Percentiles rank a stretch among this genome's conserved stretches.
phyloP scores from a whole-genome alignment of 805 yeast genomes.

The Maudiozyma turicensis region DNA sequence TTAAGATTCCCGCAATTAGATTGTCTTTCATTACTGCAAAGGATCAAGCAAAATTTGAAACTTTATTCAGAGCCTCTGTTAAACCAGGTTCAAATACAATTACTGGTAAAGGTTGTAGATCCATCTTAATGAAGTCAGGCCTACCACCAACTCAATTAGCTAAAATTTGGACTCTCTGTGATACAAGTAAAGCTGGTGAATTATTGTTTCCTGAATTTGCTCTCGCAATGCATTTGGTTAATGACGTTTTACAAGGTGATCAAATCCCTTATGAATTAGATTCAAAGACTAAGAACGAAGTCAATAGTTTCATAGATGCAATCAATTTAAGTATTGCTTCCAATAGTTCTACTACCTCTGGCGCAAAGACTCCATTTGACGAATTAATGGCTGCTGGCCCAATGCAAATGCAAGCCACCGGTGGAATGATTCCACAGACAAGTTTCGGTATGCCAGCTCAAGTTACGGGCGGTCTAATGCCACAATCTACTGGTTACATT shows the following conservation, averaged over 20 bases:
- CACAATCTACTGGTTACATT: conserved; percentile 17
- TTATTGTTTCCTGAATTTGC: conserved; percentile 92
- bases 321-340: conserved; percentile 74
- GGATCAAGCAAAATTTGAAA: conserved; percentile 83
- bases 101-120: conserved; percentile 65
- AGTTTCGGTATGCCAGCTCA: conserved; percentile 25
- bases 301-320: conserved; percentile 79
- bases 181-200: conserved; percentile 75
- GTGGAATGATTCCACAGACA: conserved; percentile 31
- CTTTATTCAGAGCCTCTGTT: conserved; percentile 71
- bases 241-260: conserved; percentile 67
- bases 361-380: conserved; percentile 34
- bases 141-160: conserved; percentile 66
- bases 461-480: conserved; percentile 18
- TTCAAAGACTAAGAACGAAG: conserved; percentile 67
- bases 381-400: conserved; percentile 22
- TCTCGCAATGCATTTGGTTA: conserved; percentile 79
- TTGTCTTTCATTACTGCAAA: conserved; percentile 74
- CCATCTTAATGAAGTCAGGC: conserved; percentile 70
- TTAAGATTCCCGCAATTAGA: conserved; percentile 67
- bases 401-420: conserved; percentile 29
- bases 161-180: conserved; percentile 86
- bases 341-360: conserved; percentile 11
- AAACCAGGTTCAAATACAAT: conserved; percentile 41
- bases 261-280: conserved; percentile 67